phyloP scores from a whole-genome alignment of 805 yeast species.

The Metschnikowia arizonensis region DNA sequence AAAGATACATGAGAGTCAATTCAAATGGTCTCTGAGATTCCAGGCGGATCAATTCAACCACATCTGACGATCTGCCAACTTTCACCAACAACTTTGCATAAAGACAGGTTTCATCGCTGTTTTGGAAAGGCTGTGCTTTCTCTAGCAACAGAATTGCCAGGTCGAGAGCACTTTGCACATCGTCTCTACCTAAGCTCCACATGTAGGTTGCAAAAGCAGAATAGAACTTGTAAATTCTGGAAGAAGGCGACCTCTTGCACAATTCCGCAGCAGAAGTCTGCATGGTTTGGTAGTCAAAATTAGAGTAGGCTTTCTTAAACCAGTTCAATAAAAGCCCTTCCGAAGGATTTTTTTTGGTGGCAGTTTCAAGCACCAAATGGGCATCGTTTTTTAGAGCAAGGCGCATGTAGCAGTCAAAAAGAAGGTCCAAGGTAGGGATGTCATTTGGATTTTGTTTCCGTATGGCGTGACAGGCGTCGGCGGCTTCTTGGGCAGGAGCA shows the following conservation, averaged over 20 bases:
- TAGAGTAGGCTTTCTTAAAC: conserved; percentile 51
- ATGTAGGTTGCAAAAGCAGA: conserved; percentile 52
- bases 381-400: conserved; percentile 34
- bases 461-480: conserved; percentile 26
- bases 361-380: conserved; percentile 50
- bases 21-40: conserved; percentile 53
- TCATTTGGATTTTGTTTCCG: conserved; percentile 49
- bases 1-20: conserved; percentile 51
- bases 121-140: conserved; percentile 45
- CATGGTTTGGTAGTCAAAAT: conserved; percentile 46
- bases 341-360: conserved; percentile 54
- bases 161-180: conserved; percentile 17
- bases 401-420: conserved; percentile 43
- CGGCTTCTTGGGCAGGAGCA: conserved; percentile 33
- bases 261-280: conserved; percentile 46
- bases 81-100: conserved; percentile 47
- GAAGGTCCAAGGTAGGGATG: conserved; percentile 45
- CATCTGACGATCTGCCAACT: conserved; percentile 30
- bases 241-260: conserved; percentile 11
- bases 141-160: conserved; percentile 43
- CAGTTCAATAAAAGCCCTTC: conserved; percentile 47
- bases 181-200: conserved; percentile 37
- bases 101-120: conserved; percentile 65
- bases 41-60: conserved; percentile 22
- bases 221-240: conserved; percentile 44